phyloP scores from a whole-genome alignment of 2,329 filamentous ascomycete genomes.

The Onygena corvina region DNA sequence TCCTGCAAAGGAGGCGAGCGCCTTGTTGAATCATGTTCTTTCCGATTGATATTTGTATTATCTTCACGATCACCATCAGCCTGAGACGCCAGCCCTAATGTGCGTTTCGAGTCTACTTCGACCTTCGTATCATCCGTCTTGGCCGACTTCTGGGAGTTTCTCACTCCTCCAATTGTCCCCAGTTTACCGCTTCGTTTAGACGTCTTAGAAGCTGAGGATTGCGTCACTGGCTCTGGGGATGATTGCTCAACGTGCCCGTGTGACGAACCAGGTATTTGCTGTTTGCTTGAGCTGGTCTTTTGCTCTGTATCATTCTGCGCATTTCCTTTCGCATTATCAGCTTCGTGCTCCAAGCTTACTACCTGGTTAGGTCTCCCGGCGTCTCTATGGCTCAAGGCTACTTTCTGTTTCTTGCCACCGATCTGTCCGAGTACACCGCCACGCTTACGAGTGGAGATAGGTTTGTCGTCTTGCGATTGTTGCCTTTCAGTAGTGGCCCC shows the following conservation, averaged over 20 bases:
- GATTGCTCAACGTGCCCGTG: constrained; percentile 13
- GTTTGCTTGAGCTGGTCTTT: neutral
- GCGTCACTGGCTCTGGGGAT: constrained; percentile 9
- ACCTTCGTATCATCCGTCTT: neutral
- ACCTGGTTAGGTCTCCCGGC: neutral
- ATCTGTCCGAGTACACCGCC: constrained; percentile 23
- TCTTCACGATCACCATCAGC: neutral
- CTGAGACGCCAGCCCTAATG: neutral
- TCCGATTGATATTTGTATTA: neutral
- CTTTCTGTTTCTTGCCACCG: constrained; percentile 22
- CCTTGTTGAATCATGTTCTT: neutral
- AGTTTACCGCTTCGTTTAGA: constrained; percentile 21
- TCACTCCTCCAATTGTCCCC: constrained; percentile 25
- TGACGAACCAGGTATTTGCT: neutral
- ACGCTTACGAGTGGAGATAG: constrained; percentile 6
- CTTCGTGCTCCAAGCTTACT: constrained; percentile 11
- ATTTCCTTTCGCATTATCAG: constrained; percentile 13
- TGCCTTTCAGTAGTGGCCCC: constrained; percentile 6
- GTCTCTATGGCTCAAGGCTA: constrained; percentile 8
- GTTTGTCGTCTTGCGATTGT: constrained; percentile 6
- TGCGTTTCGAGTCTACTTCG: neutral
- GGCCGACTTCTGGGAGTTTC: constrained; percentile 7
- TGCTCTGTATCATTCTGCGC: constrained; percentile 11
- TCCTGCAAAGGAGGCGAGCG: neutral
- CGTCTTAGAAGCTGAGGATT: constrained; percentile 11